These are phyloP conservation scores for Amylostereum chailletii DNA, from an alignment of 1,284 basidiomycete species.

Conservation along the genomic window DNA sequence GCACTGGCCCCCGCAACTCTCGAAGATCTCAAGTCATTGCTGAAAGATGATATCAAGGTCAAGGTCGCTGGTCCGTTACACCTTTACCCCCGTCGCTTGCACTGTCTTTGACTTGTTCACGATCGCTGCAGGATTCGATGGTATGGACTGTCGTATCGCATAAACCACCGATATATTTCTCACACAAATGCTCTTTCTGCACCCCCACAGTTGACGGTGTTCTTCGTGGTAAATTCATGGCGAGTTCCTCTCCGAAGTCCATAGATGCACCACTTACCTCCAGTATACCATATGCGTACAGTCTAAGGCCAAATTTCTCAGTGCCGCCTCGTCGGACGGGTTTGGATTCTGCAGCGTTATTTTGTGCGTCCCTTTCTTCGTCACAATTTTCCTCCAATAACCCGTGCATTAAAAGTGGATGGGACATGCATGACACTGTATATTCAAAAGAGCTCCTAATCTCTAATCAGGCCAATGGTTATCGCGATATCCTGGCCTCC, in stretches of 20 bases:
- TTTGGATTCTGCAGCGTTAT: slow-evolving; percentile 93
- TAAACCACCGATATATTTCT: not conserved
- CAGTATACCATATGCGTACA: slow-evolving; percentile 18
- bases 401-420: slow-evolving; percentile 44
- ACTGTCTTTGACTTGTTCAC: not conserved
- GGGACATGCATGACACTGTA: slow-evolving; percentile 82
- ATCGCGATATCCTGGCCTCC: slow-evolving; percentile 77
- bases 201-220: slow-evolving; percentile 75
- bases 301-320: slow-evolving; percentile 90
- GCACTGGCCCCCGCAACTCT: slow-evolving; percentile 43
- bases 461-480: slow-evolving; percentile 87
- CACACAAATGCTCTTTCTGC: slow-evolving; percentile 6
- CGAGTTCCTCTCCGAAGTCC: slow-evolving; percentile 18
- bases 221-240: slow-evolving; percentile 91
- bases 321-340: slow-evolving; percentile 72
- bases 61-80: slow-evolving; percentile 77
- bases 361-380: slow-evolving; percentile 43
- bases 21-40: slow-evolving; percentile 47
- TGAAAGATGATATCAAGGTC: slow-evolving; percentile 72
- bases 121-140: slow-evolving; percentile 49
- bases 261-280: not conserved
- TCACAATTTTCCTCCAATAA: not conserved
- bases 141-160: slow-evolving; percentile 24
- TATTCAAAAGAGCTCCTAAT: slow-evolving; percentile 84
- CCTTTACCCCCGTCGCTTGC: not conserved